phyloP scores from a whole-genome alignment of 2,329 filamentous ascomycete species.

The Ophiobolus disseminans region DNA sequence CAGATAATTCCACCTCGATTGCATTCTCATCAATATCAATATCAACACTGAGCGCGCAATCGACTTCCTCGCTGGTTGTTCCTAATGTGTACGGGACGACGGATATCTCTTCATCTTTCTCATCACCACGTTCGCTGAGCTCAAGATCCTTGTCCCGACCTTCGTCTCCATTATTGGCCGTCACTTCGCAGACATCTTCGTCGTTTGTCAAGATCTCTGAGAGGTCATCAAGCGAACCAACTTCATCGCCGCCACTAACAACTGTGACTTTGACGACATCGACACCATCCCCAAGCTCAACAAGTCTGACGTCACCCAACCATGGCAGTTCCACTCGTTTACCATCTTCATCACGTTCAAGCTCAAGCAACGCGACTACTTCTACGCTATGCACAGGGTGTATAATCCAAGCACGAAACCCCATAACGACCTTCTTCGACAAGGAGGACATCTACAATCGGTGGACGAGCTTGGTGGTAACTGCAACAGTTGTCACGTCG shows the following conservation, averaged over 20 bases:
- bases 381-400: conserved; percentile 40
- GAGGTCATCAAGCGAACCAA: background rate
- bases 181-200: background rate
- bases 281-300: background rate
- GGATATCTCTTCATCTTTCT: background rate
- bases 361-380: conserved; percentile 4
- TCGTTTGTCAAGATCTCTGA: background rate
- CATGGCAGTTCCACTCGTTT: background rate
- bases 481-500: conserved; percentile 33
- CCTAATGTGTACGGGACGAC: background rate
- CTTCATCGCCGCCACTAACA: background rate
- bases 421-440: conserved; percentile 29
- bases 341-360: conserved; percentile 1
- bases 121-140: background rate
- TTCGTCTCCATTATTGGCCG: background rate
- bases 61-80: conserved; percentile 2
- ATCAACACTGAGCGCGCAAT: conserved; percentile 4
- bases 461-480: conserved; percentile 34
- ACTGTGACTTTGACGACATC: background rate
- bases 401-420: conserved; percentile 32
- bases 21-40: conserved; percentile 2
- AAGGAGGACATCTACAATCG: conserved; percentile 4
- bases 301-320: background rate
- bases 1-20: conserved; percentile 13
- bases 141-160: background rate